phyloP scores from a whole-genome alignment of 2,329 filamentous ascomycete species.

The Exophiala aquamarina region DNA sequence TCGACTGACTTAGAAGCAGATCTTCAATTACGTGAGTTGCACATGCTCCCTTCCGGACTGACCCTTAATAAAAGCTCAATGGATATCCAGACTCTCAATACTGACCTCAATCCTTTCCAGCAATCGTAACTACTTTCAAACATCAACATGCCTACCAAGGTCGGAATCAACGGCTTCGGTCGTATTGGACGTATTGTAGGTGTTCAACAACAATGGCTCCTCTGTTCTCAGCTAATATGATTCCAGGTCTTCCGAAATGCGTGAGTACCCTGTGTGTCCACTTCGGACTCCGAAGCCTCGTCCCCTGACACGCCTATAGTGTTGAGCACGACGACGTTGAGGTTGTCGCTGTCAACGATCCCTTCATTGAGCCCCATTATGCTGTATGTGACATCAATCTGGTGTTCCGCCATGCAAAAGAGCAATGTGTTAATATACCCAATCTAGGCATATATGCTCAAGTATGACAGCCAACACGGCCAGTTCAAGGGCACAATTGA shows the following conservation, averaged over 20 bases:
- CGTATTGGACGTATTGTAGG: conserved; percentile 91
- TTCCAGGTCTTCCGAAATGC: conserved; percentile 88
- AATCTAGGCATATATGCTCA: conserved; percentile 92
- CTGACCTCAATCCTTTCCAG: not conserved
- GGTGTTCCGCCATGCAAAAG: not conserved
- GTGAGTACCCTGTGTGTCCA: conserved; percentile 51
- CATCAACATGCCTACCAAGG: conserved; percentile 64
- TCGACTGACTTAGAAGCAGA: conserved; percentile 11
- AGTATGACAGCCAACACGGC: conserved; percentile 98
- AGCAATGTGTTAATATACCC: conserved; percentile 4
- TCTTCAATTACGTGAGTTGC: conserved; percentile 4
- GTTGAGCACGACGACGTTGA: conserved; percentile 86
- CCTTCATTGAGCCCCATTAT: conserved; percentile 97
- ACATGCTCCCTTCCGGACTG: not conserved
- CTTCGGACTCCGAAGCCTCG: conserved; percentile 26
- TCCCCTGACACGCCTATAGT: conserved; percentile 39
- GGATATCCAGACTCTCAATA: too few relatives aligned
- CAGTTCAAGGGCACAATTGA: conserved; percentile 90
- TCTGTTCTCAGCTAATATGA: conserved; percentile 29
- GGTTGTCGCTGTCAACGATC: conserved; percentile 97
- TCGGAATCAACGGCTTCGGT: conserved; percentile 99
- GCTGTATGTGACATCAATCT: conserved; percentile 67
- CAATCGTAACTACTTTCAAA: conserved; percentile 10
- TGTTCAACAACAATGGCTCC: conserved; percentile 21
- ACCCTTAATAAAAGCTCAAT: conserved; percentile 1